phyloP scores from a whole-genome alignment of 371 early-diverging fungal genomes.

The Rhizopus arrhizus region DNA sequence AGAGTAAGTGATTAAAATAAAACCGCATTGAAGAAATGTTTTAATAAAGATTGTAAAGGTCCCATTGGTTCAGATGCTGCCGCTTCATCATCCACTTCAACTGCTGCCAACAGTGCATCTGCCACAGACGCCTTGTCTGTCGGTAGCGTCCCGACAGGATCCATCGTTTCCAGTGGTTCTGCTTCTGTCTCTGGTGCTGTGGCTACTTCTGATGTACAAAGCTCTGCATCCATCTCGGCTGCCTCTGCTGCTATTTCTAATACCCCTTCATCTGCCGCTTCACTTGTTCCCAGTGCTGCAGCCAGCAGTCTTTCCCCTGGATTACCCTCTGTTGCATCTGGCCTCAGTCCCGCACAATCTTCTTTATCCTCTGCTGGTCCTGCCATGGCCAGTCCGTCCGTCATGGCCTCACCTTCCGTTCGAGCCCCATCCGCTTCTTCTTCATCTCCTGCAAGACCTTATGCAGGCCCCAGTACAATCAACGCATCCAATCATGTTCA shows the following conservation, averaged over 20 bases:
- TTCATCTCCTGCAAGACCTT: slow-evolving; percentile 21
- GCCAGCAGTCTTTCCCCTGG: slow-evolving; percentile 5
- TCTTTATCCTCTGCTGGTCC: no score
- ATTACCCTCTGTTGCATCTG: neutral
- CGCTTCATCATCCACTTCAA: neutral
- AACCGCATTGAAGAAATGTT: neutral
- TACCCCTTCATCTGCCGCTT: neutral
- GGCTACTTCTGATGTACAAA: slow-evolving; percentile 1
- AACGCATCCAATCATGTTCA: slow-evolving; percentile 20
- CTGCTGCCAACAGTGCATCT: neutral
- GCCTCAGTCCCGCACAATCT: no score
- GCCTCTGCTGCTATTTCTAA: neutral
- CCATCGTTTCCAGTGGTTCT: slow-evolving; percentile 2
- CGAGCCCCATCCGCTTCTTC: slow-evolving; percentile 13
- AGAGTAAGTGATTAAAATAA: slow-evolving; percentile 3
- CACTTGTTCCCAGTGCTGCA: slow-evolving; percentile 6
- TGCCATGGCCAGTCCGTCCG: no score
- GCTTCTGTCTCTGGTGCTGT: slow-evolving; percentile 7
- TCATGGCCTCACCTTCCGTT: neutral
- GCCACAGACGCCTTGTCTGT: neutral
- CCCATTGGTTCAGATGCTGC: neutral
- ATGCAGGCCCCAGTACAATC: slow-evolving; percentile 29
- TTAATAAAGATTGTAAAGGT: neutral
- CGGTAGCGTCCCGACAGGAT: neutral
- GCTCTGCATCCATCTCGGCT: neutral